Evolutionary conservation across 139 green algal genomes (phyloP).

Genomic region (Dunaliella sp.): DNA sequence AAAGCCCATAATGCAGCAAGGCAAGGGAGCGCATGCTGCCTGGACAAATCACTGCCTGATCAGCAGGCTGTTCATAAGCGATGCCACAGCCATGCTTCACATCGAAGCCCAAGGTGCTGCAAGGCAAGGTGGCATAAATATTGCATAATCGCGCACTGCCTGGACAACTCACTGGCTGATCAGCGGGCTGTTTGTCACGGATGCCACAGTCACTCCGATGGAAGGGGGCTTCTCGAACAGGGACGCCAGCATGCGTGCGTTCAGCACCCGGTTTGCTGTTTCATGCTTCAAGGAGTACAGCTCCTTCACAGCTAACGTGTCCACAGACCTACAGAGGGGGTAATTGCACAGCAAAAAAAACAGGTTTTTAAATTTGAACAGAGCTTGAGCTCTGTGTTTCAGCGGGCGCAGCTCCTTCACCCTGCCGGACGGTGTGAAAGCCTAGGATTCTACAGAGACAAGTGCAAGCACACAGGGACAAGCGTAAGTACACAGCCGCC

Average conservation of each 20-base stretch:
- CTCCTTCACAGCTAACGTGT: slow-evolving; percentile 68
- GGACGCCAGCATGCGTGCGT: slow-evolving; percentile 55
- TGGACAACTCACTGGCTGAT: slow-evolving; percentile 27
- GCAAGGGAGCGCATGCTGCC: too few relatives aligned
- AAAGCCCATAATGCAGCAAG: too few relatives aligned
- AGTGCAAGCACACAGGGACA: too few relatives aligned
- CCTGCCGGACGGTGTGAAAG: too few relatives aligned
- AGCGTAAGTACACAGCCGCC: too few relatives aligned
- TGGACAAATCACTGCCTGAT: neutral
- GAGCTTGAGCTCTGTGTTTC: too few relatives aligned
- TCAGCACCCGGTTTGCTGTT: slow-evolving; percentile 53
- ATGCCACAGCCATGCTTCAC: neutral
- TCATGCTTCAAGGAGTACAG: slow-evolving; percentile 69
- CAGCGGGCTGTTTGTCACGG: slow-evolving; percentile 44
- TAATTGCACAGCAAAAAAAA: too few relatives aligned
- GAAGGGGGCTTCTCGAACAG: slow-evolving; percentile 49
- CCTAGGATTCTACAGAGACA: too few relatives aligned
- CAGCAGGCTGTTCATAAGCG: neutral
- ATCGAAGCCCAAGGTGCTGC: too few relatives aligned
- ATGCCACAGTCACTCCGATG: slow-evolving; percentile 45
- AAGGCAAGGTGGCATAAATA: too few relatives aligned
- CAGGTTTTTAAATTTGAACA: too few relatives aligned
- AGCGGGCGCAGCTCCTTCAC: too few relatives aligned
- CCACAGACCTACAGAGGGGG: slow-evolving; percentile 47
- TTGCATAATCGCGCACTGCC: neutral